phyloP scores from a whole-genome alignment of 2,329 filamentous ascomycete genomes.

The Taxawa tesnikishii region DNA sequence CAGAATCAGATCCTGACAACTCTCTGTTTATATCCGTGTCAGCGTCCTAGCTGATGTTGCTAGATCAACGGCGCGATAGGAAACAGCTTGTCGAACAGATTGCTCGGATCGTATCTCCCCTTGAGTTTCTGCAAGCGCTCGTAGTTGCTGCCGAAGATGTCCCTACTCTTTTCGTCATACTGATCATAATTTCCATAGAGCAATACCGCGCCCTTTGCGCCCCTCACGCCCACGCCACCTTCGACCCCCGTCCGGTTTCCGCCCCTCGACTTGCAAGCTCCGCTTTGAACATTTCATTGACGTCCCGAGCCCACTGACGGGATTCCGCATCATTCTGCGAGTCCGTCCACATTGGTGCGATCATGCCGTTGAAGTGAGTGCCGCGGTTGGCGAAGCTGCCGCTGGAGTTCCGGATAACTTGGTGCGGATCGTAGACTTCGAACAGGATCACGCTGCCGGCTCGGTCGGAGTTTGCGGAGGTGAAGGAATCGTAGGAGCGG shows the following conservation, averaged over 20 bases:
- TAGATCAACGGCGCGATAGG: conserved; percentile 13
- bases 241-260: conserved; percentile 12
- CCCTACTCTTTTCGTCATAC: conserved; percentile 9
- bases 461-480: conserved; percentile 8
- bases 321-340: conserved; percentile 13
- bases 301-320: conserved; percentile 16
- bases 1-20: too few species aligned
- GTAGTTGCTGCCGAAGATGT: conserved; percentile 35
- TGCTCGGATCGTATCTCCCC: conserved; percentile 32
- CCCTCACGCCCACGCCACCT: conserved; percentile 12
- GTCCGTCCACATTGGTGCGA: conserved; percentile 17
- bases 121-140: conserved; percentile 29
- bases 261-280: conserved; percentile 13
- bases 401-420: conserved; percentile 10
- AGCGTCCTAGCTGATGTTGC: too few species aligned
- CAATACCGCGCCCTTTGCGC: conserved; percentile 15
- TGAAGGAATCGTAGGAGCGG: too few species aligned
- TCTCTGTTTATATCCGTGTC: too few species aligned
- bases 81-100: conserved; percentile 31
- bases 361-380: conserved; percentile 16
- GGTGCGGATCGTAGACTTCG: conserved; percentile 14
- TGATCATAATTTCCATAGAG: conserved; percentile 17
- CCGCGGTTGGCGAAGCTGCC: conserved; percentile 17
- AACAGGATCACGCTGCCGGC: conserved; percentile 14
- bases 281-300: conserved; percentile 16